A percentile compares a stretch with the other conserved stretches of the same genome.
Conservation (phyloP, 2,329 filamentous ascomycete genomes). For the Dactylellina cionopaga region DNA sequence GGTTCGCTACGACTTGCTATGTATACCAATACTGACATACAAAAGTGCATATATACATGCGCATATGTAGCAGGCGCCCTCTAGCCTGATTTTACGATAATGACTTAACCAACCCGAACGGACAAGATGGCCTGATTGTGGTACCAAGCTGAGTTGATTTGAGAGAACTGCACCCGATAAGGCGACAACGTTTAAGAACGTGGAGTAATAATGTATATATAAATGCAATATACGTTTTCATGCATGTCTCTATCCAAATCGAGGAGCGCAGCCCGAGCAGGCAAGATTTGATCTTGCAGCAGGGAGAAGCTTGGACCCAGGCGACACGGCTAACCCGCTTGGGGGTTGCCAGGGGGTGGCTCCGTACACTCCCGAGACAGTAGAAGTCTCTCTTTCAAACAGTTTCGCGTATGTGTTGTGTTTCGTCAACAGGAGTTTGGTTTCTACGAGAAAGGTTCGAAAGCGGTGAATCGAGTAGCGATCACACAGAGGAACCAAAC, state of each 20-base stretch:
- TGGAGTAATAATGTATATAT: too few species aligned
- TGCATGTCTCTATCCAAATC: not conserved
- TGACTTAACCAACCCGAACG: too few species aligned
- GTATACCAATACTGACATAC: not conserved
- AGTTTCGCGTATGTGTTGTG: slow-evolving; percentile 32
- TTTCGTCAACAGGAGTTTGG: slow-evolving; percentile 13
- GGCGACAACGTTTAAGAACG: too few species aligned
- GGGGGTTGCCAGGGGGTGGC: slow-evolving; percentile 6
- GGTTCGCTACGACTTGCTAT: too few species aligned
- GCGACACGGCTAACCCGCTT: not conserved
- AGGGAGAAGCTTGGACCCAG: not conserved
- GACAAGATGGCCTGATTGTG: not conserved
- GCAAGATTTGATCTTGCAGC: not conserved
- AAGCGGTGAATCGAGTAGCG: not conserved
- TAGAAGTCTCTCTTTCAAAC: slow-evolving; percentile 42
- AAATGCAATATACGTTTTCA: not conserved
- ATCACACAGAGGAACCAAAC: slow-evolving; percentile 11
- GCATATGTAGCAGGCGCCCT: too few species aligned
- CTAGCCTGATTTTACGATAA: too few species aligned
- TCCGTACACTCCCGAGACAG: slow-evolving; percentile 36
- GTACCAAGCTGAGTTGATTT: not conserved
- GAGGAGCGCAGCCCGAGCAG: too few species aligned
- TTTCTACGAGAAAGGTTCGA: not conserved
- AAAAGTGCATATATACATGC: not conserved
- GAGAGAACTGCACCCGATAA: not conserved